Base-by-base conservation (phyloP, 371 early-diverging fungal genomes). In the Funneliformis caledonium region DNA sequence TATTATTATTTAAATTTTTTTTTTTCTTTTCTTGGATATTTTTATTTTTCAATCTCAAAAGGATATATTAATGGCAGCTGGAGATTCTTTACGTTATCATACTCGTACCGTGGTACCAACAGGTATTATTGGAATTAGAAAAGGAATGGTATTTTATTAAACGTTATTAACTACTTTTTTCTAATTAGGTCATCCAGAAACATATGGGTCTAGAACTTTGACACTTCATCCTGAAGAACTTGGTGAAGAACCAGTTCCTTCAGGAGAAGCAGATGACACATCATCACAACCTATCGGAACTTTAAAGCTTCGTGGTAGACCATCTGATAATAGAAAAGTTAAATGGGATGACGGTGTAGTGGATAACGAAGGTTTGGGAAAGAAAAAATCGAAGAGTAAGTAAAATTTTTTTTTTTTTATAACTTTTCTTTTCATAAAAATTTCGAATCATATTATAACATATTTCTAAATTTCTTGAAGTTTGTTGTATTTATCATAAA, bases 401-500 rank as follows among this genome's bases (percentile, higher is more conserved):
- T 59, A 0, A 7, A 14, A 45, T 12, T 11, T 69, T 19, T 75
- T 47, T 61, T 12, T 61, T 45, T 56, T 19, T 62, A 42, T 33
- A 22, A 19, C 5, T 5, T 22, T 45, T 33, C 6, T 70, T 33
- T 43, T 9, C 62, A 60, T 47, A 31, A 5, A 31, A 10, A 4
- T 52, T 47, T 26, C 26, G 26, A 26, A 26, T 26, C 26, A 26
- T 26, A 26, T 26, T 26, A 26, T 26, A 26, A 26, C 26, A 9
- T 42, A 31, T 7, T 33, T 26, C 43, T 67, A 47, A 43, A 14
- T 61, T 73, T 9, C 4, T 42, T 45, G 69, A 83, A 94, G 95
- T 96, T 64, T 96, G 96, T 86, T 96, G 97, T 83, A 96, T 96
- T 60, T 96, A 91, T 83, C 93, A 91, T 82, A 91, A 89, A 81